Conservation (phyloP, 228 moss, liverwort and hornwort species). For the Sphagnum fallax region DNA sequence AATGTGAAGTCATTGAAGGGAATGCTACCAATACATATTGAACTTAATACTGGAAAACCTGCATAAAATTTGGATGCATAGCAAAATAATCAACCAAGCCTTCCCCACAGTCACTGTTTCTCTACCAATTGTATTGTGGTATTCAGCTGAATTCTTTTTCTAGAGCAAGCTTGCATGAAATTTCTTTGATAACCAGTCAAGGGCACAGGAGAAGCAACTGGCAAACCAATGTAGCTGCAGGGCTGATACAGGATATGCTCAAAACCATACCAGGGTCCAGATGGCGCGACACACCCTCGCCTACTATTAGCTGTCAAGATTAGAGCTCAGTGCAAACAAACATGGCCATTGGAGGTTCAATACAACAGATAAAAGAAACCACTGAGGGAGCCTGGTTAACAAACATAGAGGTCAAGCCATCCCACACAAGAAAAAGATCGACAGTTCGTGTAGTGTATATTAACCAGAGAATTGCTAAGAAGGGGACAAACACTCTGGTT, state of each 20-base stretch:
- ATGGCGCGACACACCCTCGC: constrained; percentile 98
- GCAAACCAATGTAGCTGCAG: background rate
- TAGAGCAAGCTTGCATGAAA: too few species aligned
- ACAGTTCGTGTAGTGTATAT: too few species aligned
- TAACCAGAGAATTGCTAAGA: too few species aligned
- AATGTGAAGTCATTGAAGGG: too few species aligned
- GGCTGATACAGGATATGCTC: constrained; percentile 23
- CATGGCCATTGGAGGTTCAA: constrained; percentile 38
- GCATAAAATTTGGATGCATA: constrained; percentile 29
- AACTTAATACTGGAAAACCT: constrained; percentile 12
- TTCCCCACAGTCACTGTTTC: too few species aligned
- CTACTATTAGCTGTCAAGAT: constrained; percentile 99
- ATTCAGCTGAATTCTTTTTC: too few species aligned
- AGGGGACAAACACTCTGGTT: too few species aligned
- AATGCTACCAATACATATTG: too few species aligned
- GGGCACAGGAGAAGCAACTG: background rate
- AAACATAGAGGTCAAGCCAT: too few species aligned
- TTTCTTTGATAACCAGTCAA: background rate
- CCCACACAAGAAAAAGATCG: too few species aligned
- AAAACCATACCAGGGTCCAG: constrained; percentile 97
- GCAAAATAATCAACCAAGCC: constrained; percentile 3
- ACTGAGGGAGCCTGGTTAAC: constrained; percentile 19
- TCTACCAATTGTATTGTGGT: too few species aligned
- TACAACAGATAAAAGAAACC: constrained; percentile 39
- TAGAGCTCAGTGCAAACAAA: constrained; percentile 89